These are phyloP conservation scores for Eutrema yunnanense DNA, from an alignment of 345 rosid species.

Conservation along the genomic window DNA sequence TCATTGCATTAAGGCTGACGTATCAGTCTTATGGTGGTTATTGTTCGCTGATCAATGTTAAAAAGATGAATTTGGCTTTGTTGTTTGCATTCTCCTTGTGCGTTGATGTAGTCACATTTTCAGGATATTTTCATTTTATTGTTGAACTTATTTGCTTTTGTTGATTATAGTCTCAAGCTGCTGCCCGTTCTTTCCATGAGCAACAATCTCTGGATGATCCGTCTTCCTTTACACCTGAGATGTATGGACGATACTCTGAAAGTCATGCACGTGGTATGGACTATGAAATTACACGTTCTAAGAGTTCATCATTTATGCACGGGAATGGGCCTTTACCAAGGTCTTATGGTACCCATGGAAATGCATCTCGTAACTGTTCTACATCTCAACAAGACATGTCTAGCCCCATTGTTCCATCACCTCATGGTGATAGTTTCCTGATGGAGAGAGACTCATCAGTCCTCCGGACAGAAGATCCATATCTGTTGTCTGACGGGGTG, in stretches of 20 bases:
- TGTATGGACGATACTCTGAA: constrained; percentile 43
- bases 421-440: constrained; percentile 49
- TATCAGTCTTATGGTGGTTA: not conserved
- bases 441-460: constrained; percentile 43
- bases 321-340: constrained; percentile 56
- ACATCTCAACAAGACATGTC: constrained; percentile 59
- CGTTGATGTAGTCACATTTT: not conserved
- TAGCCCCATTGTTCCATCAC: constrained; percentile 44
- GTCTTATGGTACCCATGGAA: constrained; percentile 50
- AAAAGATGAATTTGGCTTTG: not conserved
- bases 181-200: constrained; percentile 49
- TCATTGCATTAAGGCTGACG: not conserved
- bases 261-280: constrained; percentile 50
- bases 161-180: constrained; percentile 39
- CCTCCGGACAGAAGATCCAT: constrained; percentile 36
- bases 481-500: constrained; percentile 27
- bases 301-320: constrained; percentile 45
- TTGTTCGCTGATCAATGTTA: not conserved
- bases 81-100: not conserved
- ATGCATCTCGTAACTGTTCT: constrained; percentile 45
- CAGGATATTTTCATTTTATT: not conserved
- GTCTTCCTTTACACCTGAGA: constrained; percentile 43
- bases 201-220: constrained; percentile 65
- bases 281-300: constrained; percentile 46
- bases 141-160: constrained; percentile 1